Base-by-base conservation (phyloP, 257 asterid genomes). In the Solanum dulcamara region DNA sequence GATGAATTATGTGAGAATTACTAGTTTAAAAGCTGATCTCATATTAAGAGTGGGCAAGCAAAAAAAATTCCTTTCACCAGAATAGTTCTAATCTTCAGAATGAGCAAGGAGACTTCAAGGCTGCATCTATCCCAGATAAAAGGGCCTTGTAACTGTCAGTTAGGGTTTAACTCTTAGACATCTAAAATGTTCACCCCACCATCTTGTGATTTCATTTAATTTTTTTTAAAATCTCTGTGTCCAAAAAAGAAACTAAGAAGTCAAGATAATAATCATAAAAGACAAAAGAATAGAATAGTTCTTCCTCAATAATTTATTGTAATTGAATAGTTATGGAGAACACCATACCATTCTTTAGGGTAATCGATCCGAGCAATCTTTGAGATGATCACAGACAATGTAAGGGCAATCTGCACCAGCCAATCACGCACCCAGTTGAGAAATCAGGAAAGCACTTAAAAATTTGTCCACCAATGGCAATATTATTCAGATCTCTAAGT, bases 281-380 rank as follows among this genome's bases (percentile, higher is more conserved):
- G 28, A 77, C 83, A 44, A 44, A 44, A 46, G 37, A 75, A 26
- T 28, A 77, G 59, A 77, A 77, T 77, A 28, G 83, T 17, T 77
- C 83, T 77, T 77, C 28, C 15, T 26, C 83, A 46, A 46, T 28
- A 28, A 77, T 77, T 50, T 77, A 15, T 46, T 28, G 62, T 28
- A 46, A 18, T 46, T 44, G 68, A 80, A 42, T 82, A 83, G 84
- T 67, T 79, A 80, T 68, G 51, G 83, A 89, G 85, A 81, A 88
- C 37, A 20, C 57, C 87, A 66, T 92, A 97, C 99, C 99, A 97
- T 88, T 97, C 98, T 90, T 87, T 97, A 80, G 99, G 98, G 88
- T 94, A 97, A 93, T 97, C 99, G 42, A 97, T 91, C 80, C 99
- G 97, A 88, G 99, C 98, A 66, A 97, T 94, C 90, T 94, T 97